These are phyloP conservation scores for Hemileccinum impolitum DNA, from an alignment of 768 basidiomycete genomes.

Conservation along the genomic window DNA sequence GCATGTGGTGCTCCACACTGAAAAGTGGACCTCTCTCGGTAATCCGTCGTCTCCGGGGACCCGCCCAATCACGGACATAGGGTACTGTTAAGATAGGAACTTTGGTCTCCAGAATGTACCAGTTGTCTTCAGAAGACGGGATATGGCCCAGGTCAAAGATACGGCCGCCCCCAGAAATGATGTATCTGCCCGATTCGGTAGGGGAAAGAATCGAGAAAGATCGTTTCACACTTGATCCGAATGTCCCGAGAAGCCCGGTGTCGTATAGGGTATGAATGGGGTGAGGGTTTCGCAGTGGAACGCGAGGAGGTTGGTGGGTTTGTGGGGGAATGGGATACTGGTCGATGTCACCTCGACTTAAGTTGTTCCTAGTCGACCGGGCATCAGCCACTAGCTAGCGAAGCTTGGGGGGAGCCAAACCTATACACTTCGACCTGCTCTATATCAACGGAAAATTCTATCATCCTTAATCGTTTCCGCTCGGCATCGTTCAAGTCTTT, in stretches of 20 bases:
- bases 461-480: constrained; percentile 54
- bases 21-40: constrained; percentile 54
- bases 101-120: constrained; percentile 26
- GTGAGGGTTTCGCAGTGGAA: constrained; percentile 55
- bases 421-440: constrained; percentile 65
- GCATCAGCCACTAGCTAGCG: constrained; percentile 7
- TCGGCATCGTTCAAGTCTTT: constrained; percentile 46
- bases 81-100: constrained; percentile 19
- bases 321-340: constrained; percentile 55
- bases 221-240: constrained; percentile 28
- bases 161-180: constrained; percentile 47
- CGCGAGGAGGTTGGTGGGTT: constrained; percentile 59
- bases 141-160: constrained; percentile 38
- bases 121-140: constrained; percentile 16
- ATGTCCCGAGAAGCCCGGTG: constrained; percentile 37
- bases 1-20: constrained; percentile 50
- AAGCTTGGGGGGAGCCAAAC: constrained; percentile 36
- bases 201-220: constrained; percentile 49
- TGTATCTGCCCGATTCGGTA: constrained; percentile 43
- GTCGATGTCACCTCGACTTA: constrained; percentile 39
- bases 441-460: constrained; percentile 53
- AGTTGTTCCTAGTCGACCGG: constrained; percentile 34
- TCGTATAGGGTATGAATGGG: constrained; percentile 45
- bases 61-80: constrained; percentile 28
- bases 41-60: constrained; percentile 35